These are phyloP conservation scores for Furcasterigmium furcatum DNA, from an alignment of 2,329 filamentous ascomycete species.

Conservation along the genomic window DNA sequence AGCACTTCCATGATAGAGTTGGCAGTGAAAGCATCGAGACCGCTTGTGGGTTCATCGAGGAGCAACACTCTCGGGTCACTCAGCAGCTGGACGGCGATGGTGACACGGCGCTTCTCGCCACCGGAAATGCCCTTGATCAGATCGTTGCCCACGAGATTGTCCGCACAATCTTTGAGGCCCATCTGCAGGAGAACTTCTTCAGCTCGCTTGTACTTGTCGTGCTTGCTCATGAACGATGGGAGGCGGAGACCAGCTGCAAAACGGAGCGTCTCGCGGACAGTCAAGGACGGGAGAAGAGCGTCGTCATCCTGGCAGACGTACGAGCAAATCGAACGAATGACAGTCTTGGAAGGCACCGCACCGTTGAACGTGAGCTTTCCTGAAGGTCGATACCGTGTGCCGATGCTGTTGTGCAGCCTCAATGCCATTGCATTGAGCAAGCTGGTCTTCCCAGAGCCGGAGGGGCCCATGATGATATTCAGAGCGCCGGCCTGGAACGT, in stretches of 20 bases:
- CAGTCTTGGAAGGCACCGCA: slow-evolving; percentile 62
- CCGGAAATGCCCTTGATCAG: slow-evolving; percentile 76
- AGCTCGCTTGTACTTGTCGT: slow-evolving; percentile 64
- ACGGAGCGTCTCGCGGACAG: slow-evolving; percentile 69
- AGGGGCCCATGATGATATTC: slow-evolving; percentile 79
- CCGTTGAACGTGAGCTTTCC: slow-evolving; percentile 70
- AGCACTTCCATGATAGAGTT: slow-evolving; percentile 74
- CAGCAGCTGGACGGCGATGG: slow-evolving; percentile 74
- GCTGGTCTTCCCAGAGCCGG: slow-evolving; percentile 73
- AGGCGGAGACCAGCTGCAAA: slow-evolving; percentile 71
- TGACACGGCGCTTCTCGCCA: slow-evolving; percentile 74
- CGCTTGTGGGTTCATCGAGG: slow-evolving; percentile 74
- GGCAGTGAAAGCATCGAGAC: slow-evolving; percentile 75
- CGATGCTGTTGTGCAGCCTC: slow-evolving; percentile 58
- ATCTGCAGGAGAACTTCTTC: slow-evolving; percentile 72
- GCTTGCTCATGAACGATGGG: slow-evolving; percentile 65
- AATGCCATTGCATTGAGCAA: slow-evolving; percentile 71
- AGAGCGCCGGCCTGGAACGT: slow-evolving; percentile 66
- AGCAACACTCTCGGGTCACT: slow-evolving; percentile 71
- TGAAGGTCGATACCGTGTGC: slow-evolving; percentile 57
- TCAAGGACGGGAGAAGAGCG: slow-evolving; percentile 69
- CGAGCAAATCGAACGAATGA: slow-evolving; percentile 69
- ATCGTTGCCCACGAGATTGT: slow-evolving; percentile 70
- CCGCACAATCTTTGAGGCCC: slow-evolving; percentile 74
- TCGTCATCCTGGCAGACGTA: slow-evolving; percentile 80